These are phyloP conservation scores for Flaveria trinervia DNA, from an alignment of 129 eudicot genomes.

Conservation along the genomic window DNA sequence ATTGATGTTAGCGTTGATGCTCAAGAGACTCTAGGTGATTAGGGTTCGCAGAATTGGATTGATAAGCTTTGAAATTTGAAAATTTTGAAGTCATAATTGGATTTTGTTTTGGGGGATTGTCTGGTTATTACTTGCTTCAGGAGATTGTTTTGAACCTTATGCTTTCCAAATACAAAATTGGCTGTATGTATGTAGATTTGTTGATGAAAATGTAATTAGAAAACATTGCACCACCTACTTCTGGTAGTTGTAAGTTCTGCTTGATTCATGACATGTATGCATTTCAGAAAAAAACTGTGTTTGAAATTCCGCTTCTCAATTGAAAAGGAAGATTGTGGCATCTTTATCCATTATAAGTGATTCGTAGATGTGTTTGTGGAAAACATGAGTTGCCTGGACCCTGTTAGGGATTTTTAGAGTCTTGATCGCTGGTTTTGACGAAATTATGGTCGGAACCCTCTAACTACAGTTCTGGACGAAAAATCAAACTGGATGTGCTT, in stretches of 20 bases:
- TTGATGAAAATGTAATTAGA: too few species aligned
- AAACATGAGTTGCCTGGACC: background rate
- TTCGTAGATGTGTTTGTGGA: background rate
- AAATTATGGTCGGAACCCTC: background rate
- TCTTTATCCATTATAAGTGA: conserved; percentile 6
- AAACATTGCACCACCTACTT: background rate
- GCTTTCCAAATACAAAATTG: background rate
- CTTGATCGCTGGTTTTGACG: background rate
- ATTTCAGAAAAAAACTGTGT: background rate
- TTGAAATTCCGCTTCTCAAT: background rate
- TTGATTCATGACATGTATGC: background rate
- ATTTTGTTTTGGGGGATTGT: background rate
- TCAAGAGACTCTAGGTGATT: background rate
- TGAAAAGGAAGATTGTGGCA: background rate
- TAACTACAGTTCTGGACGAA: background rate
- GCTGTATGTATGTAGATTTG: too few species aligned
- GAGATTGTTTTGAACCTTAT: background rate
- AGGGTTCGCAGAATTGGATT: conserved; percentile 20
- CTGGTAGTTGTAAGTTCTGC: background rate
- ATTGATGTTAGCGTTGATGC: background rate
- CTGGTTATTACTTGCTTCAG: background rate
- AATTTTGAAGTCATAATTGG: background rate
- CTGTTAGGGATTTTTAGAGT: background rate
- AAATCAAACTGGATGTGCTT: too few species aligned
- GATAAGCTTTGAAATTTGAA: background rate